phyloP scores from a whole-genome alignment of 2,329 filamentous ascomycete genomes.

The Aspergillus fijiensis region DNA sequence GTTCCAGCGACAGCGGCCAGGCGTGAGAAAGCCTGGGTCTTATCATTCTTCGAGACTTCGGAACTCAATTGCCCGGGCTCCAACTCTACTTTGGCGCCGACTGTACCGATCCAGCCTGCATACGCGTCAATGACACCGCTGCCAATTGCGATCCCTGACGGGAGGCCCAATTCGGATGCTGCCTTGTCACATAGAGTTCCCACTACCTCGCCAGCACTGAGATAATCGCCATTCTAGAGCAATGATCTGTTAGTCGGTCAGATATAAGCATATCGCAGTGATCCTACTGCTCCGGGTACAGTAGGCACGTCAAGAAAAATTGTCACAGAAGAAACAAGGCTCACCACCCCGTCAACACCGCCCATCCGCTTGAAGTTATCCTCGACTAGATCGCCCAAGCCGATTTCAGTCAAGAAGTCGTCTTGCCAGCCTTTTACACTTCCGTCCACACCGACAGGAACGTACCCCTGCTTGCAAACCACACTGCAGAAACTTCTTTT shows the following conservation, averaged over 20 bases:
- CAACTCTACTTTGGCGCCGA: slow-evolving; percentile 91
- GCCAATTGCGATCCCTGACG: slow-evolving; percentile 84
- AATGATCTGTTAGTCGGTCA: slow-evolving; percentile 10
- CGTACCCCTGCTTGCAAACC: slow-evolving; percentile 95
- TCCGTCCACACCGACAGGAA: slow-evolving; percentile 94
- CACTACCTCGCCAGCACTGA: slow-evolving; percentile 88
- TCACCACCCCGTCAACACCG: slow-evolving; percentile 91
- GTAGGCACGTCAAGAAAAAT: slow-evolving; percentile 6
- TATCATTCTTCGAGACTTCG: slow-evolving; percentile 72
- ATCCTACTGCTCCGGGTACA: background rate
- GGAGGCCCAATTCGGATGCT: slow-evolving; percentile 77
- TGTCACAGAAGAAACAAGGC: slow-evolving; percentile 41
- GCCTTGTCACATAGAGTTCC: slow-evolving; percentile 82
- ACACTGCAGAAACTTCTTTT: slow-evolving; percentile 92
- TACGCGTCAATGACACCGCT: slow-evolving; percentile 98
- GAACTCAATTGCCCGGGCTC: slow-evolving; percentile 66
- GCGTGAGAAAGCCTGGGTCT: slow-evolving; percentile 88
- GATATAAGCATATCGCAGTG: background rate
- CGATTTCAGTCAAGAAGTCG: slow-evolving; percentile 85
- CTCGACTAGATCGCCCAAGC: slow-evolving; percentile 77
- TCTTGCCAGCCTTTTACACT: slow-evolving; percentile 98
- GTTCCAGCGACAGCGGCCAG: slow-evolving; percentile 94
- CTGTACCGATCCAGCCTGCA: slow-evolving; percentile 96
- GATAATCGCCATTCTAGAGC: slow-evolving; percentile 81
- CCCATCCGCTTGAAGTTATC: slow-evolving; percentile 92